These are phyloP conservation scores for Colletotrichum australisinense DNA, from an alignment of 2,329 filamentous ascomycete genomes.

Conservation along the genomic window DNA sequence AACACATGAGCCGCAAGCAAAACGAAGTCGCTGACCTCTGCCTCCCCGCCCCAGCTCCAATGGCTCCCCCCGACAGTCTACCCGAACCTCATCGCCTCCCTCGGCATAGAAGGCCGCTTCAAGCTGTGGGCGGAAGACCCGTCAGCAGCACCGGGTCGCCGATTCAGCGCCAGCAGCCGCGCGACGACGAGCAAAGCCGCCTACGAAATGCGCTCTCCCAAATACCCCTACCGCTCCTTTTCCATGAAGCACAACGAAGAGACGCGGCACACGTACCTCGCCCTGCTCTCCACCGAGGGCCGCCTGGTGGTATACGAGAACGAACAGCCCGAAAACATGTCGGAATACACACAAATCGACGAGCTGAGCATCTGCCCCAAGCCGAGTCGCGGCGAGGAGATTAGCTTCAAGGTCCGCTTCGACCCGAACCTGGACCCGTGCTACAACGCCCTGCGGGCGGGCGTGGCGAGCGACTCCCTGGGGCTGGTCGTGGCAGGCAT, in stretches of 20 bases:
- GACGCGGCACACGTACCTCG: constrained; percentile 84
- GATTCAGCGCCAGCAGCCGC: constrained; percentile 76
- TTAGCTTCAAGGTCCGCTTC: constrained; percentile 86
- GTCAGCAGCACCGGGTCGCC: constrained; percentile 80
- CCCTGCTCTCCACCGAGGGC: constrained; percentile 85
- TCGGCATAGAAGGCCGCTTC: constrained; percentile 90
- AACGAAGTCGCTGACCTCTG: not conserved
- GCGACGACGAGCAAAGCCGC: constrained; percentile 56
- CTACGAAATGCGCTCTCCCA: constrained; percentile 68
- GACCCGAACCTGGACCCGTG: constrained; percentile 88
- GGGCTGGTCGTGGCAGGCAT: constrained; percentile 88
- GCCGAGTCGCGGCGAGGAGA: constrained; percentile 84
- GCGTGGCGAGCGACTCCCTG: constrained; percentile 83
- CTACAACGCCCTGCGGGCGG: constrained; percentile 81
- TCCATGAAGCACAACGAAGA: constrained; percentile 87
- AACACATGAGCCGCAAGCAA: constrained; percentile 27
- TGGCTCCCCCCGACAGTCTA: constrained; percentile 94
- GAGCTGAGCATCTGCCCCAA: constrained; percentile 78
- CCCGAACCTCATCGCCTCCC: constrained; percentile 85
- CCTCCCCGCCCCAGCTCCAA: constrained; percentile 71
- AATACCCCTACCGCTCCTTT: constrained; percentile 81
- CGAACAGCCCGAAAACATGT: constrained; percentile 82
- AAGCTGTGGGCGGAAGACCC: constrained; percentile 94
- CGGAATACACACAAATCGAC: constrained; percentile 80
- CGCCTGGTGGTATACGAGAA: constrained; percentile 86